Conservation (phyloP, 2,329 filamentous ascomycete genomes). For the Sporothrix globosa region DNA sequence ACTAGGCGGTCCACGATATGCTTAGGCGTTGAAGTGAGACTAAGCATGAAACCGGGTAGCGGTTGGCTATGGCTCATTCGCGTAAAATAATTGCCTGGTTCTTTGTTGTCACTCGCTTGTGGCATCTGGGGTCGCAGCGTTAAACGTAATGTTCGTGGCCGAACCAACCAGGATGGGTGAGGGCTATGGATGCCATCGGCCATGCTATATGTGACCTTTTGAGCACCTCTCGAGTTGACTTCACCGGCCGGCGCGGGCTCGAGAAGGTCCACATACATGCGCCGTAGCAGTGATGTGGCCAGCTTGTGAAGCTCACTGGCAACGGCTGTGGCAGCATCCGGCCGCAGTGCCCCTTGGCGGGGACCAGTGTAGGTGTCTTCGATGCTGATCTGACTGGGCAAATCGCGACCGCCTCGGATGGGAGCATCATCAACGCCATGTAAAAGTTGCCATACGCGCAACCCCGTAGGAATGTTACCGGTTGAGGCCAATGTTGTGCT, state of each 20-base stretch:
- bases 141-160: conserved; percentile 79
- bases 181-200: background rate
- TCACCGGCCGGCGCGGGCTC: conserved; percentile 40
- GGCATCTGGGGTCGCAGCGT: conserved; percentile 65
- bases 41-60: conserved; percentile 66
- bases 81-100: conserved; percentile 56
- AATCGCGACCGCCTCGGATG: conserved; percentile 69
- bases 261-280: conserved; percentile 78
- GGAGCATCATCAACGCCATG: conserved; percentile 78
- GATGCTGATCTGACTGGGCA: conserved; percentile 89
- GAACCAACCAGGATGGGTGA: conserved; percentile 67
- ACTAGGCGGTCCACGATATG: conserved; percentile 38
- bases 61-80: conserved; percentile 76
- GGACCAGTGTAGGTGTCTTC: conserved; percentile 82
- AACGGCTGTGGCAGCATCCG: conserved; percentile 66
- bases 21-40: conserved; percentile 45
- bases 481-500: background rate
- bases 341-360: conserved; percentile 65
- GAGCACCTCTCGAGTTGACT: background rate
- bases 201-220: background rate
- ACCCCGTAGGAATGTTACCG: conserved; percentile 55
- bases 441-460: conserved; percentile 74
- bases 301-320: conserved; percentile 69
- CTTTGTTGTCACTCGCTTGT: conserved; percentile 14
- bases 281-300: conserved; percentile 68